Evolutionary conservation across 768 basidiomycete species (phyloP).

Genomic region (Boletus edulis): DNA sequence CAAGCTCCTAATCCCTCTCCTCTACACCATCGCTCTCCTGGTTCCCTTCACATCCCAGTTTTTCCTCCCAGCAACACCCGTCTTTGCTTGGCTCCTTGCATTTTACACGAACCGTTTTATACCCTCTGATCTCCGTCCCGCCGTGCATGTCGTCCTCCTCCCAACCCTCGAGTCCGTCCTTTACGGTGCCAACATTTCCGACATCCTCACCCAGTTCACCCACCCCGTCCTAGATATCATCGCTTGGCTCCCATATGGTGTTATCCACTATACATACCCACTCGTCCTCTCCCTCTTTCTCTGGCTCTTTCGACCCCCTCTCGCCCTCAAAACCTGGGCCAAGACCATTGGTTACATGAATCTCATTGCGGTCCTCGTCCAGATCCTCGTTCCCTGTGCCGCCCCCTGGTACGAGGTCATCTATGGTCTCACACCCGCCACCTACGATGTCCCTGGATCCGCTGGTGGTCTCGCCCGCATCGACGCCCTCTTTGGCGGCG

Average conservation of each 20-base stretch:
- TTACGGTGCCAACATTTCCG: conserved; percentile 97
- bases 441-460: conserved; percentile 89
- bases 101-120: conserved; percentile 90
- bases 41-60: conserved; percentile 89
- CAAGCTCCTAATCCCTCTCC: conserved; percentile 74
- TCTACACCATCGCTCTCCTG: conserved; percentile 67
- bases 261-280: conserved; percentile 85
- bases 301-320: conserved; percentile 87
- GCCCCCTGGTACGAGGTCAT: conserved; percentile 99
- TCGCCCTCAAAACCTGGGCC: conserved; percentile 80
- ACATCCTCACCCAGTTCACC: conserved; percentile 92
- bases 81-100: conserved; percentile 82
- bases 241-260: conserved; percentile 97
- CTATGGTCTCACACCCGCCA: conserved; percentile 92
- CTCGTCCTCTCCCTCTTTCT: conserved; percentile 82
- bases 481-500: conserved; percentile 77
- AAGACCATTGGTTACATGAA: conserved; percentile 93
- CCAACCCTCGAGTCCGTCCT: conserved; percentile 94
- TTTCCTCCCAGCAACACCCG: conserved; percentile 82
- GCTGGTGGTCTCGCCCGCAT: conserved; percentile 92
- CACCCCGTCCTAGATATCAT: conserved; percentile 89
- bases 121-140: conserved; percentile 69
- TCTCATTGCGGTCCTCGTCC: conserved; percentile 80
- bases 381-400: conserved; percentile 88
- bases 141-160: conserved; percentile 87